A percentile compares a stretch with the other conserved stretches of the same genome.
Conservation (phyloP, 768 basidiomycete genomes). For the Leccinum subtestaceum region DNA sequence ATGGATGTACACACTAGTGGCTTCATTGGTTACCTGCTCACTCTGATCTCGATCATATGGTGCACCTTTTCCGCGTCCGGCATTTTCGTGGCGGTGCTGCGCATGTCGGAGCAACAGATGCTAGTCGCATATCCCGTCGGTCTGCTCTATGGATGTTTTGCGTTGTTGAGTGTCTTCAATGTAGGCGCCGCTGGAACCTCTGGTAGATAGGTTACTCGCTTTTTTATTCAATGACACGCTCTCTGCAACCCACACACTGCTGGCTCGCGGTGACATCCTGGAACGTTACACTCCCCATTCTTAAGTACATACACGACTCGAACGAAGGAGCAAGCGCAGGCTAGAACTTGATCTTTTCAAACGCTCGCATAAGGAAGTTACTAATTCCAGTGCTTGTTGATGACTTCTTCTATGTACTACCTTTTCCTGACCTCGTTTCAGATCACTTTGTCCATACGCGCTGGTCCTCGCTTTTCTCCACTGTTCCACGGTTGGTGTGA, state of each 20-base stretch:
- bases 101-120: constrained; percentile 93
- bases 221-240: constrained; percentile 10
- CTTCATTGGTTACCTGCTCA: constrained; percentile 80
- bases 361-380: not conserved
- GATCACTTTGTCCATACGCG: not conserved
- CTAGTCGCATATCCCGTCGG: constrained; percentile 97
- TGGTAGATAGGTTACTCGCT: constrained; percentile 27
- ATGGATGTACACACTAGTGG: constrained; percentile 46
- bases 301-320: not conserved
- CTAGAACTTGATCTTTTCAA: not conserved
- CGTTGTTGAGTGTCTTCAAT: constrained; percentile 88
- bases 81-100: constrained; percentile 92
- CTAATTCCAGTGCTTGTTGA: not conserved
- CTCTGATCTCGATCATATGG: constrained; percentile 85
- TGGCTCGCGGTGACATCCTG: not conserved
- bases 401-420: not conserved
- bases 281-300: not conserved
- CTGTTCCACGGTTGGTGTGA: not conserved
- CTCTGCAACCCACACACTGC: not conserved
- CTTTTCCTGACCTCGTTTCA: not conserved
- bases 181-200: constrained; percentile 38
- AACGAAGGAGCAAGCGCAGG: too few species aligned
- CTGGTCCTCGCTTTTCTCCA: not conserved
- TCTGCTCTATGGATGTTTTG: constrained; percentile 91
- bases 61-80: constrained; percentile 95